Evolutionary conservation across 2,329 filamentous ascomycete genomes (phyloP).

Genomic region (Orbilia blumenaviensis): DNA sequence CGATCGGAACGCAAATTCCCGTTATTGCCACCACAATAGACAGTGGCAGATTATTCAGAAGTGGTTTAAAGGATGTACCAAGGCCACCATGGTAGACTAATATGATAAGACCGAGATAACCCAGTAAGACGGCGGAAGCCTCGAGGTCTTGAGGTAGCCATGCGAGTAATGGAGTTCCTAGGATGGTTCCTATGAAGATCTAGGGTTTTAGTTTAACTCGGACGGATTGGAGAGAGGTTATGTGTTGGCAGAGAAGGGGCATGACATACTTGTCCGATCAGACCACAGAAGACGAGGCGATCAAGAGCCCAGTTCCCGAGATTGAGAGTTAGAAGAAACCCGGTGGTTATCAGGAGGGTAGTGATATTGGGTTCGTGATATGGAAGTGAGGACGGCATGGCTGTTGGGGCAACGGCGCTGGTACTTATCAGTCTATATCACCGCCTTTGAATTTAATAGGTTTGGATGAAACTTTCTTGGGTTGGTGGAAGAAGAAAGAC

Average conservation of each 20-base stretch:
- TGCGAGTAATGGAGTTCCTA: constrained; percentile 72
- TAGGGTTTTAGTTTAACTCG: constrained; percentile 60
- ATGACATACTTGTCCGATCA: constrained; percentile 67
- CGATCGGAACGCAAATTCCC: constrained; percentile 72
- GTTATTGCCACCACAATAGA: constrained; percentile 72
- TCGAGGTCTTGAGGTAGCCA: constrained; percentile 68
- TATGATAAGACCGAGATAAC: constrained; percentile 77
- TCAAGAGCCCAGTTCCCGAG: constrained; percentile 69
- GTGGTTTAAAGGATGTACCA: constrained; percentile 65
- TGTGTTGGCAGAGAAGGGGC: constrained; percentile 6
- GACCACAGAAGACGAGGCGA: constrained; percentile 72
- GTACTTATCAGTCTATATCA: background rate
- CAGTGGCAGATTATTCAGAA: constrained; percentile 70
- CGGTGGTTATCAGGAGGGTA: constrained; percentile 68
- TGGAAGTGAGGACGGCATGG: constrained; percentile 27
- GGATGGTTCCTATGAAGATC: constrained; percentile 74
- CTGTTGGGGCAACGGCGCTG: background rate
- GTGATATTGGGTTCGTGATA: constrained; percentile 39
- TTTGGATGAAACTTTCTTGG: background rate
- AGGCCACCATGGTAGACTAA: constrained; percentile 77
- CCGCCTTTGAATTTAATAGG: background rate
- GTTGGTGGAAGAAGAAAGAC: background rate
- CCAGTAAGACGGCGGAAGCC: constrained; percentile 70
- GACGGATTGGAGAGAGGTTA: background rate
- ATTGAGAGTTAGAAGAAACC: constrained; percentile 73